Conservation (phyloP, 73 alveolate species). For the Paramecium biaurelia region DNA sequence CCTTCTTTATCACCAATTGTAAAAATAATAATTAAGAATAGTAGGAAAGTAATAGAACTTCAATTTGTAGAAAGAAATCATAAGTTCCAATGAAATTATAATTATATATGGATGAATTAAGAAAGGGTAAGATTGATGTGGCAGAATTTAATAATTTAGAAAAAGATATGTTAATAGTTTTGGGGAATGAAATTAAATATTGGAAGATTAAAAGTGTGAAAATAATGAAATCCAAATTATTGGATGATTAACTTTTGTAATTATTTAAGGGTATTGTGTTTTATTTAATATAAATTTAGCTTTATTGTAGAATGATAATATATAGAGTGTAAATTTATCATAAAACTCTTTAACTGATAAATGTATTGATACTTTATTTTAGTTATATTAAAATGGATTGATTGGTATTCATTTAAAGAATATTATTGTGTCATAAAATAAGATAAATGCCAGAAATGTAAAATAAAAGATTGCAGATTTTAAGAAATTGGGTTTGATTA, state of each 20-base stretch:
- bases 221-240: background rate
- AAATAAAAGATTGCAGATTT: background rate
- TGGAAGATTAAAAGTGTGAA: constrained; percentile 21
- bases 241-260: background rate
- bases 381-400: constrained; percentile 9
- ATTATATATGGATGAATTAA: constrained; percentile 40
- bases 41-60: background rate
- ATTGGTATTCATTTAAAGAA: background rate
- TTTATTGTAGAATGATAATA: background rate
- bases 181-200: background rate
- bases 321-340: background rate
- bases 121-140: constrained; percentile 23
- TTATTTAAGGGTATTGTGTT: constrained; percentile 30
- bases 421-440: constrained; percentile 14
- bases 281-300: background rate
- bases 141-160: constrained; percentile 32
- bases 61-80: constrained; percentile 3
- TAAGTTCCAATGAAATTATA: constrained; percentile 16
- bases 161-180: background rate
- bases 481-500: constrained; percentile 28
- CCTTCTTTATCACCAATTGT: constrained; percentile 42
- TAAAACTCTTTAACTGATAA: background rate
- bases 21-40: background rate
- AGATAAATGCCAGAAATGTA: constrained; percentile 42
- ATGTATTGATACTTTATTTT: background rate